A percentile compares a stretch with the other conserved stretches of the same genome.
Conservation (phyloP, 805 yeast species). For the Sugiyamaella smithiae region DNA sequence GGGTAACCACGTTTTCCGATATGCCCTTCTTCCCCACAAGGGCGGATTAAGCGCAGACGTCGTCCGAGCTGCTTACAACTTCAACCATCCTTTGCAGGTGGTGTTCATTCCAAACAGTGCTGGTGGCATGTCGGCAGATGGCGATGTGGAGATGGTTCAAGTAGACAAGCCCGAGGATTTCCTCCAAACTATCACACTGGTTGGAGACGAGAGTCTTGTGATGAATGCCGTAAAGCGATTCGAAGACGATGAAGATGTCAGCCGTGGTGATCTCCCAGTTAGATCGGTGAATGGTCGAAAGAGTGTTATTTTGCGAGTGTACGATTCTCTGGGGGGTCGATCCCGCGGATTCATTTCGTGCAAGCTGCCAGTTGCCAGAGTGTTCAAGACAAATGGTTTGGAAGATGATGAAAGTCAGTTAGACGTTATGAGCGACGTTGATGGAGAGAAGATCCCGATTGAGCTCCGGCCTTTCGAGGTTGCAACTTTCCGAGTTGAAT, state of each 20-base stretch:
- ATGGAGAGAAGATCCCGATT: slow-evolving; percentile 40
- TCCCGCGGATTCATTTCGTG: slow-evolving; percentile 42
- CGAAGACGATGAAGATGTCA: slow-evolving; percentile 65
- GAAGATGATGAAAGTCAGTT: slow-evolving; percentile 40
- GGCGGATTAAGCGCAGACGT: slow-evolving; percentile 64
- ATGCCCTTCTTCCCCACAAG: slow-evolving; percentile 79
- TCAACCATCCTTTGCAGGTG: slow-evolving; percentile 54
- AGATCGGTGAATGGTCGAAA: slow-evolving; percentile 42
- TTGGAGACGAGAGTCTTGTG: slow-evolving; percentile 59
- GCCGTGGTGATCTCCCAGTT: slow-evolving; percentile 41
- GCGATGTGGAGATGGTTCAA: not conserved
- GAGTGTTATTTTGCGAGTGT: slow-evolving; percentile 67
- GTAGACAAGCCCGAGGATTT: slow-evolving; percentile 21
- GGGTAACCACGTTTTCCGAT: slow-evolving; percentile 80
- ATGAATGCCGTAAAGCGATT: slow-evolving; percentile 81
- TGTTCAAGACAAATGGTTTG: slow-evolving; percentile 44
- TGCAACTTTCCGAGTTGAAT: slow-evolving; percentile 53
- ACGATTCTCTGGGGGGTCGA: slow-evolving; percentile 85
- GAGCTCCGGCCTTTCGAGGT: slow-evolving; percentile 74
- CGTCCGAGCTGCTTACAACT: slow-evolving; percentile 73
- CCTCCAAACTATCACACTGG: slow-evolving; percentile 35
- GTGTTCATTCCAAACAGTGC: slow-evolving; percentile 19
- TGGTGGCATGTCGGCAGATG: not conserved
- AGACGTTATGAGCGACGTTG: slow-evolving; percentile 27
- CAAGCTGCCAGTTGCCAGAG: slow-evolving; percentile 47